These are phyloP conservation scores for Hypericum androsaemum DNA, from an alignment of 345 rosid genomes.

Conservation along the genomic window DNA sequence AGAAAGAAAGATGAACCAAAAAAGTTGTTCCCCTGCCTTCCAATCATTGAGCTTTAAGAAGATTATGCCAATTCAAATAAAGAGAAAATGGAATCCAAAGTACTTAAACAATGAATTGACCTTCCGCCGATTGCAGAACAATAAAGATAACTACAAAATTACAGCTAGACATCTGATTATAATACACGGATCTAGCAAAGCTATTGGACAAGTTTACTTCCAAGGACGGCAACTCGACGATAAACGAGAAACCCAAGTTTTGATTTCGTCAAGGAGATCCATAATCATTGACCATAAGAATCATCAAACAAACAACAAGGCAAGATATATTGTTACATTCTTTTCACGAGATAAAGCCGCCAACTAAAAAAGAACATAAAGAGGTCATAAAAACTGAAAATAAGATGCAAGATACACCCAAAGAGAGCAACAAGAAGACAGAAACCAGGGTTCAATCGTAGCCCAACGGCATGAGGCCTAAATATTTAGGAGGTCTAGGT, in stretches of 20 bases:
- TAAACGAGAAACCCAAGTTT: slow-evolving; percentile 19
- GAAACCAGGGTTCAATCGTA: no score
- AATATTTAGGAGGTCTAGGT: no score
- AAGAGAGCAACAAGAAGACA: slow-evolving; percentile 8
- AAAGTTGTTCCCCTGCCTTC: slow-evolving; percentile 18
- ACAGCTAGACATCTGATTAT: slow-evolving; percentile 25
- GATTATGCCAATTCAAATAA: slow-evolving; percentile 33
- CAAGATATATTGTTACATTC: slow-evolving; percentile 6
- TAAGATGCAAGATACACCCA: not conserved
- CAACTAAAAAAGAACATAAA: not conserved
- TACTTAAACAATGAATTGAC: slow-evolving; percentile 21
- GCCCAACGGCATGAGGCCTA: no score
- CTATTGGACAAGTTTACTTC: slow-evolving; percentile 29
- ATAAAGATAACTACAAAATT: not conserved
- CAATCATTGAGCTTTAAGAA: slow-evolving; percentile 40
- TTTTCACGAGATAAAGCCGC: no score
- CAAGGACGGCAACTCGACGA: slow-evolving; percentile 17
- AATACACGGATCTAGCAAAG: slow-evolving; percentile 15
- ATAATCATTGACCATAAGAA: slow-evolving; percentile 10
- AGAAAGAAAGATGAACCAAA: slow-evolving; percentile 12
- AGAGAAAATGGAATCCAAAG: slow-evolving; percentile 18
- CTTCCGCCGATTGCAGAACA: slow-evolving; percentile 7
- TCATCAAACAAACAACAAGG: slow-evolving; percentile 14
- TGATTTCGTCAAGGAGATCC: slow-evolving; percentile 10
- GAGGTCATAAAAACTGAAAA: not conserved